Base-by-base conservation (phyloP, 2,329 filamentous ascomycete genomes). In the Aureobasidium mangrovei region DNA sequence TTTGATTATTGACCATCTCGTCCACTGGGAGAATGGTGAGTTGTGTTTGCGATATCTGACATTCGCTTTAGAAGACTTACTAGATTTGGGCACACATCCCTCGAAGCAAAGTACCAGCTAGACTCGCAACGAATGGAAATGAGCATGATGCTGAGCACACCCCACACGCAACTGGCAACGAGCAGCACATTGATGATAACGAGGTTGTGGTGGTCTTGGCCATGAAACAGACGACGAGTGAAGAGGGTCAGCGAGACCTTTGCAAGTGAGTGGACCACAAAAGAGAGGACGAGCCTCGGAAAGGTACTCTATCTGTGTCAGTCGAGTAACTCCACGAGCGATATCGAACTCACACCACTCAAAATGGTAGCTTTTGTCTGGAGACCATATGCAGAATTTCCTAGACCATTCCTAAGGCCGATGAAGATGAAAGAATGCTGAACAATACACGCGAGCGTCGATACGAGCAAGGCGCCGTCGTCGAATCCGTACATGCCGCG, bases 191-290 rank as follows among this genome's bases (percentile, higher is more conserved):
- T 49, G 48, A 53, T 56, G 26, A 41, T 43, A 6, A 47, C 7
- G 12, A 28, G 29, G 33, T 56, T 56, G 52, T 45, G 36, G 9
- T 36, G 18, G 36, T 45, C 47, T 24, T 58, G 46, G 3, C 51
- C 51, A n/a, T 40, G 26, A 28, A 58, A 58, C 40, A 56, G 31
- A 12, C 56, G 42, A 10, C 53, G 49, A 24, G 55, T 54, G 33
- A 58, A 56, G 8, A 55, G 40, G 18, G 44, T 51, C 36, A 56
- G 39, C 3, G 56, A 56, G 8, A 54, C 7, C 29, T 58, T 58
- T 2, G 56, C 56, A 27, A 58, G 39, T 24, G 53, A 56, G 12
- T 56, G 53, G 3, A 51, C 46, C 5, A 48, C n/a, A 10, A 58
- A 44, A 7, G 46, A 51, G 3, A 58, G 8, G 4, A 56, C 39